A percentile compares a stretch with the other conserved stretches of the same genome.
Evolutionary conservation across 352 stramenopile genomes (phyloP).

Genomic region (Globisporangium lucens): DNA sequence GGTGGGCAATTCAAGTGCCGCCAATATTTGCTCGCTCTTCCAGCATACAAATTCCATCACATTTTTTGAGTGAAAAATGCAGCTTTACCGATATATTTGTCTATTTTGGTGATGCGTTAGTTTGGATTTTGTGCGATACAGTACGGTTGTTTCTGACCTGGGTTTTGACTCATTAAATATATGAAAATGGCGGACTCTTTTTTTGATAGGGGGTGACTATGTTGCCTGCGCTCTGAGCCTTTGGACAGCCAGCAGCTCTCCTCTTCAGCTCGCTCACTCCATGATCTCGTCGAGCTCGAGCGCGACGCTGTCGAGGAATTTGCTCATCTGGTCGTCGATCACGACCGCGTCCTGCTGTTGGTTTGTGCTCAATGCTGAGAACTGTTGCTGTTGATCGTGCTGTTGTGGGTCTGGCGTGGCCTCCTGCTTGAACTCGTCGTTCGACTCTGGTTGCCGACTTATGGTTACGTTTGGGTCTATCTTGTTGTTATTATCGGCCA

Average conservation of each 20-base stretch:
- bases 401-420: not conserved
- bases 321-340: constrained; percentile 79
- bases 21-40: not conserved
- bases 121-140: not conserved
- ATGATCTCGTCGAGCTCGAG: constrained; percentile 81
- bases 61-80: not conserved
- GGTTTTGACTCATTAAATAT: not conserved
- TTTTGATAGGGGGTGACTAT: too few species aligned
- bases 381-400: not conserved
- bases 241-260: not conserved
- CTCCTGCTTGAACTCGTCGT: constrained; percentile 2
- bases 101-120: not conserved
- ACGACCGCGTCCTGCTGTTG: constrained; percentile 7
- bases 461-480: not conserved
- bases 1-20: not conserved
- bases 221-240: too few species aligned
- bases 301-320: constrained; percentile 77
- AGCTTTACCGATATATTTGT: not conserved
- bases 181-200: not conserved
- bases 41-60: not conserved
- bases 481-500: not conserved
- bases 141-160: not conserved
- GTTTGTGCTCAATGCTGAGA: not conserved
- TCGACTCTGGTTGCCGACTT: not conserved
- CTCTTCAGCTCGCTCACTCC: constrained; percentile 31